Evolutionary conservation across 768 basidiomycete genomes (phyloP), one percentile per base, ranked within the genome.

Genomic region (Neoboletus brunneissimus): DNA sequence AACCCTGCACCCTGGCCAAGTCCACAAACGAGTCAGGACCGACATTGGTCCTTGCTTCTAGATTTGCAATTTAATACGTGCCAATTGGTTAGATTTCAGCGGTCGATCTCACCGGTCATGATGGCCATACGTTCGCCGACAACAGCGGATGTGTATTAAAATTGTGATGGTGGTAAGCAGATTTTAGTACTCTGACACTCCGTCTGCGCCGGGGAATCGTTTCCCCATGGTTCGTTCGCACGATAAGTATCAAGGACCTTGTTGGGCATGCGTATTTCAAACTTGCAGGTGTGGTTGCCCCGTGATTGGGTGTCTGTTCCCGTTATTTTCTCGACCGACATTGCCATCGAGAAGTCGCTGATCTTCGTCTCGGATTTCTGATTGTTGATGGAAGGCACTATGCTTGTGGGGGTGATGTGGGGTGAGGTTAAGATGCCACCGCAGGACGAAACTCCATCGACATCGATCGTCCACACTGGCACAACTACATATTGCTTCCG

Each of bases 191-290:
- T 22, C 32, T 13, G 25, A 16, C 16, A 22, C 53, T 47, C 54
- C 45, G 45, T 35, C 25, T 55, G 29, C 29, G 18, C n/a, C 20
- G 37, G 44, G 4, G 31, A 27, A 27, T 5, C 25, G 25, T 25
- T 25, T 2, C 25, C 25, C 25, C 25, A 5, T 25, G 25, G 25
- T 25, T n/a, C 3, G 25, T 27, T 27, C 27, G 56, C 13, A 35
- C 56, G 56, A 46, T 16, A 32, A 25, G 32, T 5, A 27, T n/a
- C n/a, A n/a, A n/a, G n/a, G n/a, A n/a, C 31, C 48, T 57, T 41
- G 55, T 38, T 42, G 18, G 13, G 35, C 2, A 38, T n/a, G n/a
- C 20, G 6, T 42, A 22, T 22, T 22, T 42, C 41, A 50, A 45
- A 27, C 23, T 9, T 40, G 38, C 2, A 40, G 5, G 29, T 29